Conservation (phyloP, 768 basidiomycete species). For the Suillus spraguei region DNA sequence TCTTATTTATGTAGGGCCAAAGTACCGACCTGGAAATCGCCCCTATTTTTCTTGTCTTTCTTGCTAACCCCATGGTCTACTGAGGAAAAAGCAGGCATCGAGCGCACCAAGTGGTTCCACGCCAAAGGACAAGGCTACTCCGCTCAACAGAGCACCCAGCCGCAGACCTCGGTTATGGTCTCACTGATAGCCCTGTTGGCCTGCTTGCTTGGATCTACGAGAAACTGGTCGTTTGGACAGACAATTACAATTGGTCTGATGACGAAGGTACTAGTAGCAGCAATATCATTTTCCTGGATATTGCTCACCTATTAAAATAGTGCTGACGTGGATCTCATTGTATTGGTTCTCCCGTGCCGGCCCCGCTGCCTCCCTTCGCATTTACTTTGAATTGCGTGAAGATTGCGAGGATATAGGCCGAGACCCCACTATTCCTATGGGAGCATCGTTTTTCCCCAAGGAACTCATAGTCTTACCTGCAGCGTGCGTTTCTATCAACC, state of each 20-base stretch:
- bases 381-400: constrained; percentile 52
- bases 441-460: constrained; percentile 54
- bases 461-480: constrained; percentile 42
- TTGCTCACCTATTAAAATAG: constrained; percentile 30
- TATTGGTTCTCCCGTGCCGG: constrained; percentile 62
- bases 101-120: constrained; percentile 21
- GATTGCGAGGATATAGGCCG: background rate
- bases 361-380: constrained; percentile 57
- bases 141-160: constrained; percentile 40
- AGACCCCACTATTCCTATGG: constrained; percentile 41
- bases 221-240: constrained; percentile 50
- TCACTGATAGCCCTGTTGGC: constrained; percentile 61
- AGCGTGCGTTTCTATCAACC: constrained; percentile 36
- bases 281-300: background rate
- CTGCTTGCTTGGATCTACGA: constrained; percentile 59
- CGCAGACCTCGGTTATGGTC: constrained; percentile 57
- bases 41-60: constrained; percentile 30
- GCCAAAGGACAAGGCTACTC: constrained; percentile 34
- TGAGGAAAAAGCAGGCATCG: constrained; percentile 28
- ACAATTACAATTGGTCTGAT: constrained; percentile 57
- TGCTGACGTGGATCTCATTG: constrained; percentile 61
- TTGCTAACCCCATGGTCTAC: constrained; percentile 31
- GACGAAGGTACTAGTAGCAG: constrained; percentile 49
- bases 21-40: constrained; percentile 28
- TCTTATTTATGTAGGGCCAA: constrained; percentile 18